Evolutionary conservation across 2,329 filamentous ascomycete species (phyloP), one percentile per base, ranked within the genome.

Genomic region (Fusarium sp.): DNA sequence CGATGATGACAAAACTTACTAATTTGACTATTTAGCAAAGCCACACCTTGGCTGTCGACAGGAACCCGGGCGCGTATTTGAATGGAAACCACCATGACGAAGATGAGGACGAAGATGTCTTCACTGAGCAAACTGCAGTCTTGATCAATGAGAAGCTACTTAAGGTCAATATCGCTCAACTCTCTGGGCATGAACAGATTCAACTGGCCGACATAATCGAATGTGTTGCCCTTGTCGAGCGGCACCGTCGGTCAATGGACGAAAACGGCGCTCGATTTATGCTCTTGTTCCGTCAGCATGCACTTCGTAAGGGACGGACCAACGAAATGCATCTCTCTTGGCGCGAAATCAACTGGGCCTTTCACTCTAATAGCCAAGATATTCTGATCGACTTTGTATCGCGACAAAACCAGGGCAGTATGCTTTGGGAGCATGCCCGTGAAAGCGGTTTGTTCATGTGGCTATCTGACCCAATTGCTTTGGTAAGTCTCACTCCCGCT

Each of bases 371-470:
- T 13, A 93, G 94, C 63, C 96, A 99, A 79, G 95, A 98, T 76
- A 95, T 98, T 39, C 83, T 98, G 18, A 84, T 92, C 1, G 93
- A 97, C 77, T 90, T 97, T 72, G 91, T 97, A 11, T 90, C 90
- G 13, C 85, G 88, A 20, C 93, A 97, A 74, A 94, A 92, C 72
- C 91, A 94, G 68, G 91, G 91, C 2, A 91, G 88, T 62, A 86
- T 98, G 82, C 82, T 91, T 8, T 99, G 96, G 96, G 88, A 92
- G 67, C 87, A 95, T 73, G 96, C 95, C 2, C 87, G 92, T 46
- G 92, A 97, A 76, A 93, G 92, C 70, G 96, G 96, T 13, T 86
- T 98, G 57, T 98, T 97, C 76, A 95, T 98, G 90, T 99, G 96
- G 95, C 85, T 99, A 68, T 88, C 90, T 1, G 95, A 98, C 78